Evolutionary conservation across 306 rosid species (phyloP).

Genomic region (Cicer judaicum): DNA sequence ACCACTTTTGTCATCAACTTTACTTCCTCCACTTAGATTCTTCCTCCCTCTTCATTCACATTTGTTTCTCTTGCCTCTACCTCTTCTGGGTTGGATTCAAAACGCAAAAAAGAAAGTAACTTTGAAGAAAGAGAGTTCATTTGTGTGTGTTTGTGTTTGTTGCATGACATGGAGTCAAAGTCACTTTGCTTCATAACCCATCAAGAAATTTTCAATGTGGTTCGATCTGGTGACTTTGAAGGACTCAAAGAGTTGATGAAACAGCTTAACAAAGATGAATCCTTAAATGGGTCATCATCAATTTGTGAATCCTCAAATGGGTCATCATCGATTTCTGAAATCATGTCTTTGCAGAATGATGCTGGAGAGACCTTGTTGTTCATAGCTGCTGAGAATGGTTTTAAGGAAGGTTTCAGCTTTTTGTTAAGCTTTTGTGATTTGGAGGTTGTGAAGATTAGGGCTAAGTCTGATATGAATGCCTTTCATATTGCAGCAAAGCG

Average conservation of each 20-base stretch:
- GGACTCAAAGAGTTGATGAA: constrained; percentile 51
- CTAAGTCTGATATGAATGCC: constrained; percentile 76
- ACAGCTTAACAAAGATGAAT: constrained; percentile 56
- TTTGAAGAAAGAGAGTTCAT: constrained; percentile 18
- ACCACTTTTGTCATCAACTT: constrained; percentile 25
- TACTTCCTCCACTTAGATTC: constrained; percentile 34
- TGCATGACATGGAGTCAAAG: constrained; percentile 63
- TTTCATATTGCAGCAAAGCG: constrained; percentile 81
- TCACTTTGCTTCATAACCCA: constrained; percentile 69
- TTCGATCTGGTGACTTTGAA: constrained; percentile 75
- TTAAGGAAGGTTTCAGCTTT: constrained; percentile 60
- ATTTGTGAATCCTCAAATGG: background rate
- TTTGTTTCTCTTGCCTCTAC: background rate
- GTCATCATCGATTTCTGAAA: constrained; percentile 54
- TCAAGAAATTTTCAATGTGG: constrained; percentile 74
- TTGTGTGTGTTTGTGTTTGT: background rate
- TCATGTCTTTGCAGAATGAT: constrained; percentile 78
- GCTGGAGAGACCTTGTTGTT: constrained; percentile 74
- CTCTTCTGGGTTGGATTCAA: constrained; percentile 13
- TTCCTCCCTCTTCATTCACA: constrained; percentile 27
- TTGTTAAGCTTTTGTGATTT: constrained; percentile 63
- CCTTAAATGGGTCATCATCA: constrained; percentile 50
- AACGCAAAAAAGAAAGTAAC: background rate
- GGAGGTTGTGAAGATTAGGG: constrained; percentile 69
- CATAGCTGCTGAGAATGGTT: constrained; percentile 70